Conservation (phyloP, 495 filamentous ascomycete species). For the Penicillium macrosclerotiorum region DNA sequence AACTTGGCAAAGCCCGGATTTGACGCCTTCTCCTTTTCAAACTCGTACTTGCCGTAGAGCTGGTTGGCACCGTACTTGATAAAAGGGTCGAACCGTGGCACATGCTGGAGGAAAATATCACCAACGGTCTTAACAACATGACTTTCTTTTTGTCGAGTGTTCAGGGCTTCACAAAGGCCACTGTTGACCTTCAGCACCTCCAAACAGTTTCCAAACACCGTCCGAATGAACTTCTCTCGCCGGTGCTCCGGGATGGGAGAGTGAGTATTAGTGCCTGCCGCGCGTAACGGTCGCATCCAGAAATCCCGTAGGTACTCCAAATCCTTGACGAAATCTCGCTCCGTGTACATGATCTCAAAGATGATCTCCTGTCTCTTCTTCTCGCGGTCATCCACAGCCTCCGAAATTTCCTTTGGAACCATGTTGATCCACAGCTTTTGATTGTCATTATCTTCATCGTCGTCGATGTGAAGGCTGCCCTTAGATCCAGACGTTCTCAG, state of each 20-base stretch:
- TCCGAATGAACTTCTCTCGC: conserved; percentile 86
- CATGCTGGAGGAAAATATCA: conserved; percentile 91
- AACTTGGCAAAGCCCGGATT: conserved; percentile 87
- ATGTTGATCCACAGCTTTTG: conserved; percentile 99
- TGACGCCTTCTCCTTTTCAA: conserved; percentile 88
- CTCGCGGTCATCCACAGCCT: conserved; percentile 81
- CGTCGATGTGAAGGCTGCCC: conserved; percentile 71
- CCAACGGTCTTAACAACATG: conserved; percentile 87
- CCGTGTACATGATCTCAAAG: conserved; percentile 97
- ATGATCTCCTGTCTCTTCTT: conserved; percentile 98
- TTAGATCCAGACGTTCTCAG: conserved; percentile 79
- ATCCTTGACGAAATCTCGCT: conserved; percentile 99
- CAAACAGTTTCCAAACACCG: conserved; percentile 93
- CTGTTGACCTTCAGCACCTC: conserved; percentile 93
- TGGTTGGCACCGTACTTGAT: conserved; percentile 97
- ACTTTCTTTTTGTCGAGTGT: conserved; percentile 82
- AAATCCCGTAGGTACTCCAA: conserved; percentile 97
- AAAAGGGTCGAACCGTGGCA: conserved; percentile 90
- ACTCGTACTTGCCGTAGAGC: conserved; percentile 94
- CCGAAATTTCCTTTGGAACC: conserved; percentile 90
- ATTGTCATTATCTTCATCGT: conserved; percentile 83
- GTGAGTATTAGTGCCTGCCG: conserved; percentile 56
- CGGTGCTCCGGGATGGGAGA: conserved; percentile 89
- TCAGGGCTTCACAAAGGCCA: conserved; percentile 79
- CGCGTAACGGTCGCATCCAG: conserved; percentile 92